Base-by-base conservation (phyloP, 2,329 filamentous ascomycete genomes). In the Pleurostoma richardsiae region DNA sequence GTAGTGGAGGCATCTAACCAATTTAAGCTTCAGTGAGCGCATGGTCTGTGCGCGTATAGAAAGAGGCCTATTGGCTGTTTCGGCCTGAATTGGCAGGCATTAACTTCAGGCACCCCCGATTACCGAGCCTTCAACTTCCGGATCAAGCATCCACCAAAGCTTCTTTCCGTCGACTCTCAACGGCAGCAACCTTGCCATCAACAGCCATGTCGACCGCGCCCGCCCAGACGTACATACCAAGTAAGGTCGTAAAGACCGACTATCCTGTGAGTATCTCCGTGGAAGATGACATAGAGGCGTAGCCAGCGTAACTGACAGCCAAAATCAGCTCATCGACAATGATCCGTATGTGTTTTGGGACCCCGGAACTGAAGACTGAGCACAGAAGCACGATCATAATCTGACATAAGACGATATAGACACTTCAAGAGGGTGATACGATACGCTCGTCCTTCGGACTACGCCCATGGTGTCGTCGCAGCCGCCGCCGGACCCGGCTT, bases 301-400 rank as follows among this genome's bases (percentile, higher is more conserved):
- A 19, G 19, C 19, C 19, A 19, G 19, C 19, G 19, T 19, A 19
- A 19, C 19, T 19, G 19, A 19, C 19, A 19, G 48, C 48, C 42
- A 42, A 46, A 50, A 48, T 56, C 72, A 99, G 94, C 87, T 97
- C 74, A 97, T 99, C 71, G 94, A 99, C 77, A 95, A 89, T 75
- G 94, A 99, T 72, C 94, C 94, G 91, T 96, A 91, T 66, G 85
- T 70, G 52, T 47, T 19, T 19, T 19, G 19, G 19, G 19, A 49
- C 56, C 47, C 56, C 42, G 19, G 44, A 31, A 41, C 29, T 27
- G 29, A 40, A 33, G 6, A 5, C 41, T 33, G n/a, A n/a, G 29
- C 7, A 10, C 10, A 38, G 40, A 41, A 6, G 11, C 5, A 41
- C 10, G n/a, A 8, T 19, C 31, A 44, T 41, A 30, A 31, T 38